Evolutionary conservation across 495 filamentous ascomycete genomes (phyloP).

Genomic region (Hypoxylon cercidicola): DNA sequence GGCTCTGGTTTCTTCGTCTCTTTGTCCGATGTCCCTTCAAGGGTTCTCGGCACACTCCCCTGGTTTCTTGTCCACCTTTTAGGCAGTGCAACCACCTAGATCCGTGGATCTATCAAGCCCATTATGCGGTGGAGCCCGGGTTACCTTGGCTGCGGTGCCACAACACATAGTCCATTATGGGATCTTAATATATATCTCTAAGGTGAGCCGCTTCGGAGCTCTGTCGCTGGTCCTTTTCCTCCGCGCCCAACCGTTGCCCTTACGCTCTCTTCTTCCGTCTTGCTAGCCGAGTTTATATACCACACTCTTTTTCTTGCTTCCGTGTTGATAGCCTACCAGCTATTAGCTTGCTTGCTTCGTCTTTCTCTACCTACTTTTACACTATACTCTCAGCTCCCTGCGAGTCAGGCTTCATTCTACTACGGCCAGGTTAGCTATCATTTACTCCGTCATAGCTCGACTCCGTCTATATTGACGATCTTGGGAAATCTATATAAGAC

Average conservation of each 20-base stretch:
- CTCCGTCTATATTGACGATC: slow-evolving; percentile 20
- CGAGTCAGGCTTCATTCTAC: slow-evolving; percentile 42
- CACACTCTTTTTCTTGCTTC: slow-evolving; percentile 45
- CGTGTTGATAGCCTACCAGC: slow-evolving; percentile 22
- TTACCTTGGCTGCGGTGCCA: slow-evolving; percentile 26
- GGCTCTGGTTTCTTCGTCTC: slow-evolving; percentile 9
- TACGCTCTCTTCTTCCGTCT: slow-evolving; percentile 40
- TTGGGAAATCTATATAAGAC: slow-evolving; percentile 34
- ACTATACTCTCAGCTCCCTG: slow-evolving; percentile 38
- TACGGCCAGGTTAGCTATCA: slow-evolving; percentile 35
- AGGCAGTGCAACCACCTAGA: slow-evolving; percentile 32
- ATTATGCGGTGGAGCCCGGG: slow-evolving; percentile 28
- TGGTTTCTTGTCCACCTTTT: slow-evolving; percentile 34
- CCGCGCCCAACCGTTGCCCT: slow-evolving; percentile 37
- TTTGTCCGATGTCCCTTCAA: slow-evolving; percentile 26
- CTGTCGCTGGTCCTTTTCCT: slow-evolving; percentile 32
- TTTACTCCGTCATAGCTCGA: slow-evolving; percentile 1
- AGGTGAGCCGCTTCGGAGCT: slow-evolving; percentile 37
- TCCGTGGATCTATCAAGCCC: slow-evolving; percentile 34
- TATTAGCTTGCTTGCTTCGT: slow-evolving; percentile 32
- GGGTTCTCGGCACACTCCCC: slow-evolving; percentile 4
- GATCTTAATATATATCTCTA: slow-evolving; percentile 48
- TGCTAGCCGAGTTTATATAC: slow-evolving; percentile 46
- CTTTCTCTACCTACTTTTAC: slow-evolving; percentile 38
- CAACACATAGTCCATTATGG: slow-evolving; percentile 26